These are phyloP conservation scores for Mortierella sp. DNA, from an alignment of 371 early-diverging fungal species.

Conservation along the genomic window DNA sequence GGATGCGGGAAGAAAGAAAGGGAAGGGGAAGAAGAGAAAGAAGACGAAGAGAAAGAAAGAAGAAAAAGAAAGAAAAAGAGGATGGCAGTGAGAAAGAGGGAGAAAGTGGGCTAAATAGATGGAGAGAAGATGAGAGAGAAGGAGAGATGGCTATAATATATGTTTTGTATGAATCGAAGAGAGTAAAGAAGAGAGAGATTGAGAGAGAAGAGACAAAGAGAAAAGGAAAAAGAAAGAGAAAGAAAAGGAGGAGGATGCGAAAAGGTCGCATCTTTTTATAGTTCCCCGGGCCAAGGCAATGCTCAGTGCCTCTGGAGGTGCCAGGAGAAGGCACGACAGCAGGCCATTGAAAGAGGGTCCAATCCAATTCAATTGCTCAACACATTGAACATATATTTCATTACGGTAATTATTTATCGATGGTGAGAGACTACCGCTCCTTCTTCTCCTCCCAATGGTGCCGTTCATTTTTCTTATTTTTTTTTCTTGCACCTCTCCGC, in stretches of 20 bases:
- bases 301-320: not conserved
- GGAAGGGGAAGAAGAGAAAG: not conserved
- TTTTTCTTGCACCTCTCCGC: no score
- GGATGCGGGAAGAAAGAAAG: not conserved
- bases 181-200: not conserved
- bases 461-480: not conserved
- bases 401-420: not conserved
- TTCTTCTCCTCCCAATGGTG: not conserved
- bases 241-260: constrained; percentile 8
- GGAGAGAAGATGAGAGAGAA: not conserved
- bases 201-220: not conserved
- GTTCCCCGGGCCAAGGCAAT: constrained; percentile 2
- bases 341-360: not conserved
- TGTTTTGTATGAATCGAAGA: not conserved
- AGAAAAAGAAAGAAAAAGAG: constrained; percentile 6
- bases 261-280: constrained; percentile 18
- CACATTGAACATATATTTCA: not conserved
- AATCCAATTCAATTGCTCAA: constrained; percentile 2
- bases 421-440: not conserved
- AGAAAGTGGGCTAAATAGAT: not conserved
- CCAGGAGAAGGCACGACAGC: not conserved
- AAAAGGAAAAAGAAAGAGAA: not conserved
- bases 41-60: constrained; percentile 9
- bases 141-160: not conserved
- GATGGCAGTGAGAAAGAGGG: not conserved